These are phyloP conservation scores for Aspergillus incahuasiensis DNA, from an alignment of 495 filamentous ascomycete species.

Conservation along the genomic window DNA sequence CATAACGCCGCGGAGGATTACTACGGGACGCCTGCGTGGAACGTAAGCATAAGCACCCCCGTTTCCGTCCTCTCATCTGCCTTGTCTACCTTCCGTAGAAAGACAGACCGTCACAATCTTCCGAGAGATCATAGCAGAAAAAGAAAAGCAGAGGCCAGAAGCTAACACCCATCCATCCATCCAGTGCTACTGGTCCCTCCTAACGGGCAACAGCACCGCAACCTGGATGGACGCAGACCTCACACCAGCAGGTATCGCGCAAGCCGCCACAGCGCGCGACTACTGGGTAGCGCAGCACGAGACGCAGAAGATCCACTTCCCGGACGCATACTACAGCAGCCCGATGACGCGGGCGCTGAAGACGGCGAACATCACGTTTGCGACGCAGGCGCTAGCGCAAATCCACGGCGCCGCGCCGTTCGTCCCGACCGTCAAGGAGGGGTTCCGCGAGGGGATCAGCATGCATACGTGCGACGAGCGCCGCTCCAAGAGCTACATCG, in stretches of 20 bases:
- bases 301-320: slow-evolving; percentile 54
- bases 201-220: slow-evolving; percentile 60
- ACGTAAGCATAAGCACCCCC: no score
- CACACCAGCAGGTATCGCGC: slow-evolving; percentile 52
- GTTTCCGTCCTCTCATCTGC: no score
- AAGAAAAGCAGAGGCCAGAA: no score
- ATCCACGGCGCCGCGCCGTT: slow-evolving; percentile 36
- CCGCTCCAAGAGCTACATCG: slow-evolving; percentile 52
- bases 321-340: slow-evolving; percentile 62
- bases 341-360: slow-evolving; percentile 64
- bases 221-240: slow-evolving; percentile 70
- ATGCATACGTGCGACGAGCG: slow-evolving; percentile 79
- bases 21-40: slow-evolving; percentile 66
- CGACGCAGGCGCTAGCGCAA: slow-evolving; percentile 39
- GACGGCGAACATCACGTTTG: slow-evolving; percentile 61
- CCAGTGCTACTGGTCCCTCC: slow-evolving; percentile 68
- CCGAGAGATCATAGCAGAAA: neutral
- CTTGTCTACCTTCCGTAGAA: no score
- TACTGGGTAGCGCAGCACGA: slow-evolving; percentile 59
- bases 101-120: no score
- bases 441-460: slow-evolving; percentile 66
- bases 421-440: slow-evolving; percentile 62
- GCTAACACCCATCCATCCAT: neutral
- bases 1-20: slow-evolving; percentile 62
- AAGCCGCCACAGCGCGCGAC: slow-evolving; percentile 56